Evolutionary conservation across 306 rosid genomes (phyloP), one percentile per base, ranked within the genome.

Genomic region (Inga oerstediana): DNA sequence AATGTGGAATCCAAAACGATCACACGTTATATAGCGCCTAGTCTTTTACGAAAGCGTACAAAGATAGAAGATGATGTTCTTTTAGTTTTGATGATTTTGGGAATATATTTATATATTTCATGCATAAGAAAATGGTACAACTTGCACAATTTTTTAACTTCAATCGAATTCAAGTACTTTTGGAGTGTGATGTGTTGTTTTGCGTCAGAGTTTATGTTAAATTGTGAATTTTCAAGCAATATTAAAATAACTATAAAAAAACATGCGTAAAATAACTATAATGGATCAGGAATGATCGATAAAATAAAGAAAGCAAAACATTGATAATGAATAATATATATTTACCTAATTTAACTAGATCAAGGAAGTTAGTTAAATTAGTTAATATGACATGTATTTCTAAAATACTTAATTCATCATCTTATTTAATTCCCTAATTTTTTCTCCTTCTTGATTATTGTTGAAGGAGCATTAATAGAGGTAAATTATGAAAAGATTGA

Each of bases 41-140:
- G 83, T 79, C 82, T 68, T 72, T 76, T 79, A 12, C 74, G 84
- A 82, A 30, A 79, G 41, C 41, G 79, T 51, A 72, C 79, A 80
- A 5, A 82, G 83, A 4, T 56, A n/a, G 11, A 20, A 8, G 83
- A 77, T 34, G 51, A 69, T 37, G 24, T 6, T 35, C 22, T 67
- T 68, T 48, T 39, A 19, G 58, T 45, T 77, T 85, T 77, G 70
- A 64, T 13, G 15, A 49, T 14, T 49, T 13, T 13, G 20, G 41
- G 5, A 4, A 49, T 52, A 16, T 52, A 52, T 10, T 9, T 14
- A 52, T 20, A 20, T 20, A 56, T 7, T 1, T 8, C 6, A 59
- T 10, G 16, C 8, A 34, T 65, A 15, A 64, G 39, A 62, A 64
- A 64, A 65, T 70, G 74, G 12, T 51, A 45, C 34, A 52, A 34